Evolutionary conservation across 805 yeast species (phyloP), one percentile per base, ranked within the genome.

Genomic region (Candida caryicola): DNA sequence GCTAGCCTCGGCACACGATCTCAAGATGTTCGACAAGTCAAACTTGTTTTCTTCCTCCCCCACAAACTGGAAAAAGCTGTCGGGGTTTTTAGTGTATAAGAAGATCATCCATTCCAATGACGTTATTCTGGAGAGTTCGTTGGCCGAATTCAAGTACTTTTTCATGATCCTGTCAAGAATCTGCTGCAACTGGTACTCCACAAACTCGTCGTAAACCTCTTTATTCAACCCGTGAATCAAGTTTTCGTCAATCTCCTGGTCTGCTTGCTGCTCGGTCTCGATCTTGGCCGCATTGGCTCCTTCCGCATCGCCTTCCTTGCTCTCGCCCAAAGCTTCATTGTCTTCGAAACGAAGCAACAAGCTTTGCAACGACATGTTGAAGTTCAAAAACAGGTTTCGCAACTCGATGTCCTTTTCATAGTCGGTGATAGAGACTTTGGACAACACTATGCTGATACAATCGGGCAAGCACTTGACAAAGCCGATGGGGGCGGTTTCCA

Each of bases 101-200:
- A 87, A 78, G 12, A 81, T 79, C 23, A 93, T 68, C 99, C 99
- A 93, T 46, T 90, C 95, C 25, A 93, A 65, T 17, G 93, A 82
- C 0, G 95, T 87, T 23, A 88, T 73, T 41, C 93, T 74, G 0
- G 96, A 85, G 19, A 81, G 79, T 44, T 88, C 95, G 49, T 85
- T 82, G 17, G 56, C 40, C 5, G 61, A 55, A 31, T 57, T 57
- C 16, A 66, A 53, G 39, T 66, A 65, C 54, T 89, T 95, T 29
- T 79, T 57, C 3, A 87, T 81, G 39, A 91, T 69, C 4, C 83
- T 81, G 41, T 81, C 80, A 29, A 89, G 79, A 1, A 88, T 80
- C 5, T 83, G 51, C 5, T 57, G 54, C 39, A 69, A 54, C 28
- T 67, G 60, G 29, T 61, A 51, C 45, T 69, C 73, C 23, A 64